Evolutionary conservation across 2,329 filamentous ascomycete genomes (phyloP).

Genomic region (Penicillium sp.): DNA sequence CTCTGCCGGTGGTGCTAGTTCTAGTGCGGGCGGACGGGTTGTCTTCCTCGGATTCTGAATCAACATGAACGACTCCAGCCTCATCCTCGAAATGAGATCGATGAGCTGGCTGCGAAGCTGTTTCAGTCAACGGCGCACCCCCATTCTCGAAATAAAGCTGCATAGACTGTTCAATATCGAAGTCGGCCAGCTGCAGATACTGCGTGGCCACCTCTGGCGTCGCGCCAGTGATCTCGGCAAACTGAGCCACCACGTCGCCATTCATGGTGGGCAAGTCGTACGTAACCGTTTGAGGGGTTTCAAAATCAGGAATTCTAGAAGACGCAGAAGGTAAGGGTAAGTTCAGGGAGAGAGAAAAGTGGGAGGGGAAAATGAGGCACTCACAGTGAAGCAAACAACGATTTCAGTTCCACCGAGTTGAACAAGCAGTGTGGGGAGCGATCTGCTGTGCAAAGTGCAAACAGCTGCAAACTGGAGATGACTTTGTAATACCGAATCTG

Average conservation of each 20-base stretch:
- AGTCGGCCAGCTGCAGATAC: slow-evolving; percentile 79
- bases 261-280: slow-evolving; percentile 50
- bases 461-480: slow-evolving; percentile 26
- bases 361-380: neutral
- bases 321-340: neutral
- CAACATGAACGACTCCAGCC: slow-evolving; percentile 63
- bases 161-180: slow-evolving; percentile 77
- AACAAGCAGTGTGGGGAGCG: slow-evolving; percentile 11
- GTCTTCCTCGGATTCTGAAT: slow-evolving; percentile 73
- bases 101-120: slow-evolving; percentile 28
- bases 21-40: slow-evolving; percentile 41
- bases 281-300: neutral
- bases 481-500: slow-evolving; percentile 5
- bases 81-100: slow-evolving; percentile 47
- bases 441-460: slow-evolving; percentile 29
- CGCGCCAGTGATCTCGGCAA: slow-evolving; percentile 74
- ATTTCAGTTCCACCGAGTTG: neutral
- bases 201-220: slow-evolving; percentile 67
- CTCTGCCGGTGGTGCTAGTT: slow-evolving; percentile 25
- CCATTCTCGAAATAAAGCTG: slow-evolving; percentile 86
- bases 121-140: slow-evolving; percentile 54
- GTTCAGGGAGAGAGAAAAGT: slow-evolving; percentile 1
- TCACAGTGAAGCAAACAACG: no score
- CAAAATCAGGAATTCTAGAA: neutral
- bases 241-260: slow-evolving; percentile 64